Evolutionary conservation across 1,284 basidiomycete species (phyloP), one percentile per base, ranked within the genome.

Genomic region (Earliella scabrosa): DNA sequence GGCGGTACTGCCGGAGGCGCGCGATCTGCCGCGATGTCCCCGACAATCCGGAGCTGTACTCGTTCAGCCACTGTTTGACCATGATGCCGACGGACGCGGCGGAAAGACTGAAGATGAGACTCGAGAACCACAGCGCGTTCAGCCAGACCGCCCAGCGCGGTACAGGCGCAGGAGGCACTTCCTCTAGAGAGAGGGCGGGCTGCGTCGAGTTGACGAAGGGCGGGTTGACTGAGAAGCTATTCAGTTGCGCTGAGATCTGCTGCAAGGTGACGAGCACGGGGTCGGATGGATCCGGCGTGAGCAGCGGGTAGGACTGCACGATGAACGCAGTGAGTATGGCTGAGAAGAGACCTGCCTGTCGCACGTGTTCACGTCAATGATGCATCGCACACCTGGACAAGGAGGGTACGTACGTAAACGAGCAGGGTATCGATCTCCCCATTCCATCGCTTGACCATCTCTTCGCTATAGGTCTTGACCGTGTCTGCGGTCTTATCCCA

Each of bases 1-100:
- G 59, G 21, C 71, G 67, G 32, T 62, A 50, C 35, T 68, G 66
- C 11, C 67, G 64, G 24, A 54, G 52, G 11, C 46, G 52, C 14
- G 52, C 35, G 32, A n/a, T 45, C 52, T 49, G 36, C 20, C 8
- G 58, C 13, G 27, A 24, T 3, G 32, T 31, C 4, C 46, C 46
- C 1, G 34, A 58, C 40, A 48, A 38, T 9, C 38, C 48, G 21
- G 10, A 24, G 41, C 35, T 21, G 40, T 56, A 40, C 59, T 63
- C 34, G 49, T 24, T 45, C 6, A 54, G 8, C 52, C 52, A 54
- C 31, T 54, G 52, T 24, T 54, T 49, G 11, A 45, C 38, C 18
- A 63, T 35, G 13, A 65, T 59, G 23, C 53, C 59, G 5, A 58
- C 14, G 13, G 54, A 53, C 1, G 63, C 61, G 7, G 61, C 45